phyloP scores from a whole-genome alignment of 345 rosid species.

The Psidium guajava region DNA sequence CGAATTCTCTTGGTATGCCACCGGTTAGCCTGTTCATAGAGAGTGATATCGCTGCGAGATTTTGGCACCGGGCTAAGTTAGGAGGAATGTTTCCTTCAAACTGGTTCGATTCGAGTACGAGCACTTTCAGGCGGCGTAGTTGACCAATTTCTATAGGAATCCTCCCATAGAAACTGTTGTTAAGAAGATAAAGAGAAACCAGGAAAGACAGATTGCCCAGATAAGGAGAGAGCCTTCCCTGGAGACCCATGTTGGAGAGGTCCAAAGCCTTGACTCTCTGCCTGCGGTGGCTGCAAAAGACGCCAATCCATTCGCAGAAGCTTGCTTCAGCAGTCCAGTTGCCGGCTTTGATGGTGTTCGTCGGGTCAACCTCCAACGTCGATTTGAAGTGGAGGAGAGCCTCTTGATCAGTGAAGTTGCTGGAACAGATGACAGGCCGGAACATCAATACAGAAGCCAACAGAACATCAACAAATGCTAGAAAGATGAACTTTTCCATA shows the following conservation, averaged over 20 bases:
- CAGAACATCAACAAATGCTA: neutral
- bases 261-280: neutral
- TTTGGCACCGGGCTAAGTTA: neutral
- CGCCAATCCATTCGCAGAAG: neutral
- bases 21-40: neutral
- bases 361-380: accelerated
- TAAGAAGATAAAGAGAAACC: neutral
- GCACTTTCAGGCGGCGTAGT: neutral
- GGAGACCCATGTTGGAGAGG: neutral
- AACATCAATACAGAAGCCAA: neutral
- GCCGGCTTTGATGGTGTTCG: neutral
- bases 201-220: neutral
- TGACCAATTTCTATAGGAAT: neutral
- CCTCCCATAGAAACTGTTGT: neutral
- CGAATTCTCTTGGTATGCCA: neutral
- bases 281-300: neutral
- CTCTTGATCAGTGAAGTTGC: neutral
- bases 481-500: neutral
- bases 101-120: neutral
- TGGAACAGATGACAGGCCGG: neutral
- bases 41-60: neutral
- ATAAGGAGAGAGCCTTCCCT: neutral
- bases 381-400: neutral
- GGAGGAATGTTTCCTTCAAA: neutral
- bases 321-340: neutral